Evolutionary conservation across 2,329 filamentous ascomycete genomes (phyloP), one percentile per base, ranked within the genome.

Genomic region (Rhytidhysteron rufulum): DNA sequence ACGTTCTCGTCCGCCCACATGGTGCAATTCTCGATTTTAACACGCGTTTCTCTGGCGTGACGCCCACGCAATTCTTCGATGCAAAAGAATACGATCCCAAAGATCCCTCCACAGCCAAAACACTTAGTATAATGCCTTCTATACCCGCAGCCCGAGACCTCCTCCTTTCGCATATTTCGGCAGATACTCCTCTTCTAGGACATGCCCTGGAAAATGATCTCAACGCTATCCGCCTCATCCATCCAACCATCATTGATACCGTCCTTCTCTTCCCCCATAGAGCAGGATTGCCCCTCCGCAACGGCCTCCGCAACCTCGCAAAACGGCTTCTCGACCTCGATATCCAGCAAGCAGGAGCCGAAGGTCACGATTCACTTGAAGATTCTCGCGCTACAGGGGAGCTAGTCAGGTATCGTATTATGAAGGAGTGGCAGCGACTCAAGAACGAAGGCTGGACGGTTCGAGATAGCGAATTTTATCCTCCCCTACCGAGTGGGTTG

Each of bases 171-270:
- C 75, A 86, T 39, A 75, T 98, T 36, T 77, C 82, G 1, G 86
- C 88, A 0, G 69, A 76, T 0, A 98, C 90, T 0, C 86, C 90
- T 0, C 68, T 98, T 1, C 86, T 98, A 34, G 93, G 93, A 0
- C 93, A 98, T 62, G 90, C 88, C 1, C 79, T 97, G 7, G 93
- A 98, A 57, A 98, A 98, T 59, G 93, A 98, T 56, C 77, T 98
- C 40, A 96, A 95, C 60, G 80, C 84, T 2, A 75, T 85, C 30
- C 85, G 91, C 25, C 77, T 97, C 37, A 82, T 95, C 32, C 93
- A 97, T 54, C 86, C 86, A 0, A 85, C 79, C 0, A 74, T 96
- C 39, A 78, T 96, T 54, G 91, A 97, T 63, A 96, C 90, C 0
- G 81, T 88, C 1, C 68, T 96, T 0, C 75, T 96, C 0, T 98